Conservation (phyloP, 371 early-diverging fungal genomes). For the Mycotypha africana region DNA sequence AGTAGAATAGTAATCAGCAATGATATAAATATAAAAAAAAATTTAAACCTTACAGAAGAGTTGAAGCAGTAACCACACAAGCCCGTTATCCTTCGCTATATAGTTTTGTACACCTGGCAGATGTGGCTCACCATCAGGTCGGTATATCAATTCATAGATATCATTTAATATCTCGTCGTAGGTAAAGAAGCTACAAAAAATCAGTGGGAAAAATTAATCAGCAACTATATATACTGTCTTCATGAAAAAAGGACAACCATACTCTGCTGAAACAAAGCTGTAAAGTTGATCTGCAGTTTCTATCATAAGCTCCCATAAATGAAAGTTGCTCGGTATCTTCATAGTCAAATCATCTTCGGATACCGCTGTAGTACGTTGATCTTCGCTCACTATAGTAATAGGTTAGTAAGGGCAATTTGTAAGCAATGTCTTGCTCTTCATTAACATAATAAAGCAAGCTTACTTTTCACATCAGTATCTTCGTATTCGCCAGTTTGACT, state of each 20-base stretch:
- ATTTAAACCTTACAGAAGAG: conserved; percentile 59
- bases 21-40: background rate
- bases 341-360: conserved; percentile 48
- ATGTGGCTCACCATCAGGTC: conserved; percentile 42
- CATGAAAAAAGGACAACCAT: conserved; percentile 1
- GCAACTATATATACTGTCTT: background rate
- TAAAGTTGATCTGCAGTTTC: conserved; percentile 78
- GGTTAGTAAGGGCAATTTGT: too few species aligned
- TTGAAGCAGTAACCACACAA: conserved; percentile 71
- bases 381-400: conserved; percentile 2
- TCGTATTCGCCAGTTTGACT: conserved; percentile 16
- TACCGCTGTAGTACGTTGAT: conserved; percentile 9
- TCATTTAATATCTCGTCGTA: conserved; percentile 65
- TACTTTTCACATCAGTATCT: conserved; percentile 8
- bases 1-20: background rate
- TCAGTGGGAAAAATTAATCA: background rate
- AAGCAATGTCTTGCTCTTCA: too few species aligned
- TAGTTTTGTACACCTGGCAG: conserved; percentile 33
- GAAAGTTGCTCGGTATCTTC: conserved; percentile 61
- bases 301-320: conserved; percentile 71
- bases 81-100: conserved; percentile 66
- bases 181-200: conserved; percentile 40
- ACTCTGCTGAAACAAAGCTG: conserved; percentile 67
- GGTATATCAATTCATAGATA: conserved; percentile 57
- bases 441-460: background rate